Evolutionary conservation across 2,329 filamentous ascomycete genomes (phyloP).

Genomic region (Acrodontium crateriforme): DNA sequence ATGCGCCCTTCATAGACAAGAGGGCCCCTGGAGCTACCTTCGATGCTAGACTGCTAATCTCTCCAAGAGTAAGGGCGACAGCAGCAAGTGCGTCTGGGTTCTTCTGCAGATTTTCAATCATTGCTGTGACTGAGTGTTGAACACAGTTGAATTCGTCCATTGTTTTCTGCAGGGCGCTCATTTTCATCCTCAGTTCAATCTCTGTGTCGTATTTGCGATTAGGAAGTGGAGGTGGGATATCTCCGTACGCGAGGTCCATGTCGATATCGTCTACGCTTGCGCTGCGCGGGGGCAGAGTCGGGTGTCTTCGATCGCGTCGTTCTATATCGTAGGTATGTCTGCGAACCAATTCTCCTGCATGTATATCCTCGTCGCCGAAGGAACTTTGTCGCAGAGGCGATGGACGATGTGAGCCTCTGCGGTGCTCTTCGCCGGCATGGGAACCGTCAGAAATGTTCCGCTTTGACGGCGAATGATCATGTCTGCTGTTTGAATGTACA

Average conservation of each 20-base stretch:
- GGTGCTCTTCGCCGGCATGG: slow-evolving; percentile 26
- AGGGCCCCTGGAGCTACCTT: slow-evolving; percentile 79
- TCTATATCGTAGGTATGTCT: slow-evolving; percentile 23
- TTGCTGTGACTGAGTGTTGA: slow-evolving; percentile 69
- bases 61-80: slow-evolving; percentile 80
- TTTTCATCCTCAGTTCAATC: slow-evolving; percentile 50
- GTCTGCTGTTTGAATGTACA: slow-evolving; percentile 7
- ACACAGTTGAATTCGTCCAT: slow-evolving; percentile 80
- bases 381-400: slow-evolving; percentile 19
- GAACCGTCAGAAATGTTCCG: slow-evolving; percentile 34
- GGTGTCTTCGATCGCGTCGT: slow-evolving; percentile 5
- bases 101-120: slow-evolving; percentile 66
- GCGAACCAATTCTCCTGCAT: slow-evolving; percentile 27
- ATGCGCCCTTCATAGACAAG: slow-evolving; percentile 59
- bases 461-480: slow-evolving; percentile 25
- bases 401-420: slow-evolving; percentile 9
- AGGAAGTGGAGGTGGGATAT: slow-evolving; percentile 56
- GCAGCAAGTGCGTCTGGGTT: slow-evolving; percentile 87
- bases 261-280: slow-evolving; percentile 48
- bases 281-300: slow-evolving; percentile 17
- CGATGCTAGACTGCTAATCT: slow-evolving; percentile 67
- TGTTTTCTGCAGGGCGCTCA: slow-evolving; percentile 60
- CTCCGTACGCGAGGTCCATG: slow-evolving; percentile 84
- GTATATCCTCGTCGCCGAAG: slow-evolving; percentile 14
- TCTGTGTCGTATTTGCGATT: slow-evolving; percentile 36